A percentile compares a stretch with the other conserved stretches of the same genome.
phyloP scores from a whole-genome alignment of 352 stramenopile genomes.

The Phytophthora agathidicida region DNA sequence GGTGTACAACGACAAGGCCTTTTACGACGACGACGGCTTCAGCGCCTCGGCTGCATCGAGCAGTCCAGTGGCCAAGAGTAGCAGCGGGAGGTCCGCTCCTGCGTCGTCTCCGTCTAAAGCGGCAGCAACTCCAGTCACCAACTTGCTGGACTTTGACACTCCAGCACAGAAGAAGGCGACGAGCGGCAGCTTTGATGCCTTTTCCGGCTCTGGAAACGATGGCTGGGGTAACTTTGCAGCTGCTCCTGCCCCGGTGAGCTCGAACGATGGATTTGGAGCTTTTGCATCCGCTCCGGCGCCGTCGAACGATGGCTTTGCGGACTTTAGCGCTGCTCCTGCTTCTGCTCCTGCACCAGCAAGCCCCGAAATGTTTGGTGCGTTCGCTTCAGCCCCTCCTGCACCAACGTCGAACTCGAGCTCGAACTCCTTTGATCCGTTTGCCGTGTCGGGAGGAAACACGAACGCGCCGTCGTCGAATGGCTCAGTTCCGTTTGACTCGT shows the following conservation, averaged over 20 bases:
- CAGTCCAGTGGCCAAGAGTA: constrained; percentile 7
- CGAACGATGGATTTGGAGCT: constrained; percentile 48
- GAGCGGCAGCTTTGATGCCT: constrained; percentile 48
- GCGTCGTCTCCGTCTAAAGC: neutral
- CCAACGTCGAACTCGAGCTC: constrained; percentile 30
- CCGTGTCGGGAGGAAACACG: constrained; percentile 11
- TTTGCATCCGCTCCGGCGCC: constrained; percentile 37
- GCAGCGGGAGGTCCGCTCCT: neutral
- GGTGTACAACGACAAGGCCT: constrained; percentile 84
- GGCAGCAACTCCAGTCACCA: constrained; percentile 25
- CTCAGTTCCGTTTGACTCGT: constrained; percentile 39
- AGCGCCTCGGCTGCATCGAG: neutral
- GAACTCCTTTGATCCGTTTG: constrained; percentile 43
- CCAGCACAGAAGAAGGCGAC: constrained; percentile 30
- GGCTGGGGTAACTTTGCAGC: constrained; percentile 45
- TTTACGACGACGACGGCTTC: constrained; percentile 62
- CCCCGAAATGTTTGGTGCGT: constrained; percentile 38
- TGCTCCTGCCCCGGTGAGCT: constrained; percentile 16
- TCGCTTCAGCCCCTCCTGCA: constrained; percentile 30
- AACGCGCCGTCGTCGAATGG: constrained; percentile 18
- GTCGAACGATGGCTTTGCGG: constrained; percentile 41
- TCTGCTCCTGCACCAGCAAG: constrained; percentile 19
- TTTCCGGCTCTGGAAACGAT: constrained; percentile 24
- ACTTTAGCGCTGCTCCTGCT: constrained; percentile 39
- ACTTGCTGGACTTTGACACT: constrained; percentile 68